Evolutionary conservation across 2,329 filamentous ascomycete species (phyloP), one percentile per base, ranked within the genome.

Genomic region (Ilyonectria sp.): DNA sequence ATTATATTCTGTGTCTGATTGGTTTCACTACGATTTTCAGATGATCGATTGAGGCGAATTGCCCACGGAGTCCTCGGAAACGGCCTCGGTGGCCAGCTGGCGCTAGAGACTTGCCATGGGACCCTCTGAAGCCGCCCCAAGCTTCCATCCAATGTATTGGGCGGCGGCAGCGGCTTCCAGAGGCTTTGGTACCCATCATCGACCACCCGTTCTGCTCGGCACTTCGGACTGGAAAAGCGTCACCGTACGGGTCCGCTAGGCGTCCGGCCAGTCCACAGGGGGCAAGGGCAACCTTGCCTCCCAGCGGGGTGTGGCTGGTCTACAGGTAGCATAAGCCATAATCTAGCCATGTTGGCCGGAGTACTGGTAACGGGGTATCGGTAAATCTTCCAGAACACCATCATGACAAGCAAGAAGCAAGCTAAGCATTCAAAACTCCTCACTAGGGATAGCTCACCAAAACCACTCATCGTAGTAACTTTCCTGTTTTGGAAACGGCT

Each of bases 11-110:
- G 40, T 43, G 15, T 43, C 17, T 43, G 15, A n/a, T 8, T 8
- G 40, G 40, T 43, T n/a, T 43, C 17, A 23, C 44, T 46, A 2
- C 19, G 3, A 23, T 46, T 46, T 21, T 6, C 15, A n/a, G 15
- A 8, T 17, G n/a, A 43, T 43, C 7, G 15, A n/a, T 43, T 43
- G 40, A n/a, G 40, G 40, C 49, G 50, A 31, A 33, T 37, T 35
- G n/a, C 33, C 8, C 31, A 15, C 29, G 50, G 31, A 33, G n/a
- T 19, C 21, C 17, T 35, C 50, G 50, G 50, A 53, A 53, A n/a
- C 50, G 10, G 50, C 31, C 19, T 53, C 50, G 50, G 50, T 13
- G 50, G 50, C 10, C 50, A 29, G 50, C 31, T 31, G 50, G 29
- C 50, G 50, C 31, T 53, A 53, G 31, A 21, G 29, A 21, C 29